A percentile compares a stretch with the other conserved stretches of the same genome.
These are phyloP conservation scores for Purshia tridentata DNA, from an alignment of 306 rosid species.

Conservation along the genomic window DNA sequence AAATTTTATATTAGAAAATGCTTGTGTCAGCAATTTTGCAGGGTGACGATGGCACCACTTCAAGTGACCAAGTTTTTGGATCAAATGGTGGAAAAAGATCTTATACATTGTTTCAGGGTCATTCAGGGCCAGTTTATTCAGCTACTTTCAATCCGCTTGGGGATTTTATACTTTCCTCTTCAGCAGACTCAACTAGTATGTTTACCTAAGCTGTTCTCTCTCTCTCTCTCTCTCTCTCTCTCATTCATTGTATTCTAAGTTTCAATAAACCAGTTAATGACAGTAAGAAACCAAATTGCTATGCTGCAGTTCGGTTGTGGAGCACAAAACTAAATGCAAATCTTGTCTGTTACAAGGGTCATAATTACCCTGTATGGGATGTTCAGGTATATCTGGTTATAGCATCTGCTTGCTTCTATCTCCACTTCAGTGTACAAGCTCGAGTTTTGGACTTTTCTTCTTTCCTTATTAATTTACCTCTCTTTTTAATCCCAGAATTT, in stretches of 20 bases:
- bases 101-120: conserved; percentile 90
- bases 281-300: conserved; percentile 22
- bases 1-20: conserved; percentile 23
- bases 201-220: conserved; percentile 14
- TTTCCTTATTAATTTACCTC: not conserved
- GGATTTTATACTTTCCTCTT: conserved; percentile 85
- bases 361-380: conserved; percentile 99
- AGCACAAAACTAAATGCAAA: conserved; percentile 81
- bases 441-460: not conserved
- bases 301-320: conserved; percentile 84
- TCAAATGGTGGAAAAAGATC: conserved; percentile 60
- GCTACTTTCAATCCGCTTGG: conserved; percentile 87
- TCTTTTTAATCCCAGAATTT: not conserved
- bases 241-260: conserved; percentile 3
- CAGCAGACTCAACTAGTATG: conserved; percentile 90
- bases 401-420: conserved; percentile 4
- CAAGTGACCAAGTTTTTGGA: conserved; percentile 55
- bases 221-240: conserved; percentile 18
- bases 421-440: not conserved
- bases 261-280: not conserved
- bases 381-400: conserved; percentile 64
- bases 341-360: conserved; percentile 98
- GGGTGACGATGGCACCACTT: conserved; percentile 64
- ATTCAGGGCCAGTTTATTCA: conserved; percentile 92
- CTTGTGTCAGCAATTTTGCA: conserved; percentile 67